Evolutionary conservation across 2,329 filamentous ascomycete species (phyloP).

Genomic region (Thelonectria discophora): DNA sequence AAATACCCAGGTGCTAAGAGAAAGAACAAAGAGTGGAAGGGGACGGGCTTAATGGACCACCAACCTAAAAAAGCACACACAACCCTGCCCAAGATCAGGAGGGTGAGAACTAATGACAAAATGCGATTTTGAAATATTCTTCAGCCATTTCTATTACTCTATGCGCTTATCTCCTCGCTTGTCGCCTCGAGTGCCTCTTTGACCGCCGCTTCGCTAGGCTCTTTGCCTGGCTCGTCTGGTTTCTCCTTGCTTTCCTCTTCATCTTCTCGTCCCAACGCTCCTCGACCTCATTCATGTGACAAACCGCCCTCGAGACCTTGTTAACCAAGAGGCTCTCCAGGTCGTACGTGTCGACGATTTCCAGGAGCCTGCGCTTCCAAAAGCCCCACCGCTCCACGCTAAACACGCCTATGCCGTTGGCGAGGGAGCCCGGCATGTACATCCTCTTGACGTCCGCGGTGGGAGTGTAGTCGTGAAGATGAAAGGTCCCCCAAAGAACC

Average conservation of each 20-base stretch:
- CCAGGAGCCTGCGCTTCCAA: background rate
- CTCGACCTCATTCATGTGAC: background rate
- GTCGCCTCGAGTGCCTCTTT: background rate
- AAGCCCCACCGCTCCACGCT: background rate
- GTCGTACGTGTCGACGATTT: background rate
- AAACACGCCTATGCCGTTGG: background rate
- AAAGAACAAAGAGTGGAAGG: too few species aligned
- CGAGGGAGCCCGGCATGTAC: background rate
- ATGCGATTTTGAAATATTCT: too few species aligned
- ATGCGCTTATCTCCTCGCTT: background rate
- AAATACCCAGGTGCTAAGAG: too few species aligned
- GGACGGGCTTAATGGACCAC: too few species aligned
- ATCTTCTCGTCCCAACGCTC: background rate
- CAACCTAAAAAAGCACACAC: too few species aligned
- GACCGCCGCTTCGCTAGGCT: background rate
- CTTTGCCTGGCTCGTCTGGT: background rate
- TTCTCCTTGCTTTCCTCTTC: background rate
- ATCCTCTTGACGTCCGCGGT: background rate
- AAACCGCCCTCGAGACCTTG: background rate
- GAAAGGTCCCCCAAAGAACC: background rate
- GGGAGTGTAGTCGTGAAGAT: too few species aligned
- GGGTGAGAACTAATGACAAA: too few species aligned
- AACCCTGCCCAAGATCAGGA: too few species aligned
- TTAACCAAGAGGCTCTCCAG: background rate
- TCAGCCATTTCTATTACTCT: too few species aligned